These are phyloP conservation scores for Nitzschia sp. DNA, from an alignment of 108 stramenopile genomes.

Conservation along the genomic window DNA sequence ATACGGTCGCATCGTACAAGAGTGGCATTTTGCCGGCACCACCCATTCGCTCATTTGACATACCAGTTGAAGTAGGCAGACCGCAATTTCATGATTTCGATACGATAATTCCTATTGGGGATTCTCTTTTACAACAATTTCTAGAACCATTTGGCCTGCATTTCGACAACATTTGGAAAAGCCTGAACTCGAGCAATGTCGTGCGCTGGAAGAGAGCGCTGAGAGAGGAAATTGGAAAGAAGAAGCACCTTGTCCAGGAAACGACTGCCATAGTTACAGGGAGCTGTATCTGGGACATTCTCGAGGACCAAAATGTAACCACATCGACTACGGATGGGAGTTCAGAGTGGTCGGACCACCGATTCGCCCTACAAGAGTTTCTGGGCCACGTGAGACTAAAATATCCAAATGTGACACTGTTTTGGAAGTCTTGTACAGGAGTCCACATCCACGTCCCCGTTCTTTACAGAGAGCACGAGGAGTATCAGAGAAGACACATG, in stretches of 20 bases:
- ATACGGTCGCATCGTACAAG: not conserved
- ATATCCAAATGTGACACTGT: slow-evolving; percentile 3
- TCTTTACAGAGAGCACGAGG: too few species aligned
- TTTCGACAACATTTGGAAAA: not conserved
- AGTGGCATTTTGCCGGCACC: not conserved
- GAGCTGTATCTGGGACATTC: slow-evolving; percentile 20
- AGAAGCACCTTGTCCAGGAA: too few species aligned
- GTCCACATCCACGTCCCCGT: slow-evolving; percentile 16
- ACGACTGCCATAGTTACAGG: slow-evolving; percentile 25
- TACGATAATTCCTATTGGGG: slow-evolving; percentile 5
- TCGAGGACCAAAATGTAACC: not conserved
- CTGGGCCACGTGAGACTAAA: not conserved
- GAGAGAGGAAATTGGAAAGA: too few species aligned
- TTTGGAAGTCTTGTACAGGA: slow-evolving; percentile 25
- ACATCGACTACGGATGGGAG: not conserved
- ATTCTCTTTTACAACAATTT: slow-evolving; percentile 20
- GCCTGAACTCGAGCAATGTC: not conserved
- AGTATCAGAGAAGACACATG: too few species aligned
- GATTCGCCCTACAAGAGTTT: not conserved
- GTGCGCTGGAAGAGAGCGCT: too few species aligned
- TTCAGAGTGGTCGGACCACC: slow-evolving; percentile 1
- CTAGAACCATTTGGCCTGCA: not conserved
- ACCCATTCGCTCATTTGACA: slow-evolving; percentile 10
- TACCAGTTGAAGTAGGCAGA: not conserved
- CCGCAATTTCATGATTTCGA: not conserved